Evolutionary conservation across 805 yeast genomes (phyloP).

Genomic region (Lipomyces yamanashiensis): DNA sequence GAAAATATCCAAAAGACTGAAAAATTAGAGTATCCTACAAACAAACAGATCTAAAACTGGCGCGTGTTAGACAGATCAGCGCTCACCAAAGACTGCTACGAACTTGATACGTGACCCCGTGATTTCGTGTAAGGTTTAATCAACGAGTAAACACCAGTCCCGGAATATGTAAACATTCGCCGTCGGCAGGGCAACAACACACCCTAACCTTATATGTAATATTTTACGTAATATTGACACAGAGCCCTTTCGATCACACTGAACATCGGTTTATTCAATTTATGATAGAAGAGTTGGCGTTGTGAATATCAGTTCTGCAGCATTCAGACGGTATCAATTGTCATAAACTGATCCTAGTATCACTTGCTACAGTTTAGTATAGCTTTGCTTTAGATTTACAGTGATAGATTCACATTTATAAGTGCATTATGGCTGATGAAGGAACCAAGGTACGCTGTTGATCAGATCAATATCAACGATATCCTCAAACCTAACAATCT

Average conservation of each 20-base stretch:
- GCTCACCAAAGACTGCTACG: neutral
- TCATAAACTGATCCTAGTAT: too few species aligned
- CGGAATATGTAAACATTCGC: neutral
- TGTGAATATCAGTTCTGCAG: too few species aligned
- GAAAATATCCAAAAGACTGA: too few species aligned
- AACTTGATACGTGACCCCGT: neutral
- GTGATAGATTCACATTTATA: neutral
- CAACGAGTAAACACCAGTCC: neutral
- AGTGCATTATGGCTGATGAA: constrained; percentile 9
- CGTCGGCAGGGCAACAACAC: constrained; percentile 8
- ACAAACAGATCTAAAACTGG: too few species aligned
- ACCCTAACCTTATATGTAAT: neutral
- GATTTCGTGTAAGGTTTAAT: neutral
- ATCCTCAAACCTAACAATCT: neutral
- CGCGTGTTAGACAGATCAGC: too few species aligned
- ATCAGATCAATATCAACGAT: neutral
- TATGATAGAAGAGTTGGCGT: too few species aligned
- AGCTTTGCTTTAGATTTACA: neutral
- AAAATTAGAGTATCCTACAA: too few species aligned
- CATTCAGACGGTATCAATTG: too few species aligned
- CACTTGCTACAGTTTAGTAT: too few species aligned
- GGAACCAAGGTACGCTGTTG: constrained; percentile 10
- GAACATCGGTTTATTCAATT: too few species aligned
- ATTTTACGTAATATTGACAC: neutral
- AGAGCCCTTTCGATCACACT: neutral